These are phyloP conservation scores for Paraglomus brasilianum DNA, from an alignment of 192 early-diverging fungal species.

Conservation along the genomic window DNA sequence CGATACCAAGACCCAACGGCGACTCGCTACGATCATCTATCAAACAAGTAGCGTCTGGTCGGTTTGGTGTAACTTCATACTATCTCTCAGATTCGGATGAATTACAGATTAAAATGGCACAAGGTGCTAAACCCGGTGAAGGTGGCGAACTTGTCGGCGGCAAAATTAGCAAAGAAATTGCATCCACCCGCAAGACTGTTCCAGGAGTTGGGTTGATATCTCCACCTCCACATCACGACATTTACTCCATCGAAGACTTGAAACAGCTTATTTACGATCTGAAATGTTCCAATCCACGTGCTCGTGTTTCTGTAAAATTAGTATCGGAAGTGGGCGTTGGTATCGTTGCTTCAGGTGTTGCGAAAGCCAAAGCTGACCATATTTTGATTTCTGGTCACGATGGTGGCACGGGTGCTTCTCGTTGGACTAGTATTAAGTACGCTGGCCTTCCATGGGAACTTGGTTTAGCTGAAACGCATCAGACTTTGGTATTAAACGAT, in stretches of 20 bases:
- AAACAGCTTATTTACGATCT: constrained; percentile 99
- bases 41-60: constrained; percentile 98
- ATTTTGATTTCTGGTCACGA: constrained; percentile 95
- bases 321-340: constrained; percentile 98
- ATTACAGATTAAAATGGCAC: constrained; percentile 99
- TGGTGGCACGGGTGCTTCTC: constrained; percentile 96
- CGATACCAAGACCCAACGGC: constrained; percentile 68
- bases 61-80: constrained; percentile 95
- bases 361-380: constrained; percentile 96
- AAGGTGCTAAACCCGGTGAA: constrained; percentile 98
- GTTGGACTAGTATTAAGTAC: constrained; percentile 98
- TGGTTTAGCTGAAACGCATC: constrained; percentile 98
- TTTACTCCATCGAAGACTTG: constrained; percentile 98
- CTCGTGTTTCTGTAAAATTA: constrained; percentile 96
- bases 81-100: constrained; percentile 95
- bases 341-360: constrained; percentile 95
- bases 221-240: constrained; percentile 98
- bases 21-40: constrained; percentile 87
- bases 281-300: constrained; percentile 86
- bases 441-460: constrained; percentile 99
- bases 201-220: constrained; percentile 95
- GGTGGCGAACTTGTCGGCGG: constrained; percentile 81
- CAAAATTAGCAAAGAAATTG: constrained; percentile 77
- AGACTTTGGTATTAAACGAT: constrained; percentile 96
- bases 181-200: constrained; percentile 89